Conservation (phyloP, 257 asterid species). For the Avicennia marina region DNA sequence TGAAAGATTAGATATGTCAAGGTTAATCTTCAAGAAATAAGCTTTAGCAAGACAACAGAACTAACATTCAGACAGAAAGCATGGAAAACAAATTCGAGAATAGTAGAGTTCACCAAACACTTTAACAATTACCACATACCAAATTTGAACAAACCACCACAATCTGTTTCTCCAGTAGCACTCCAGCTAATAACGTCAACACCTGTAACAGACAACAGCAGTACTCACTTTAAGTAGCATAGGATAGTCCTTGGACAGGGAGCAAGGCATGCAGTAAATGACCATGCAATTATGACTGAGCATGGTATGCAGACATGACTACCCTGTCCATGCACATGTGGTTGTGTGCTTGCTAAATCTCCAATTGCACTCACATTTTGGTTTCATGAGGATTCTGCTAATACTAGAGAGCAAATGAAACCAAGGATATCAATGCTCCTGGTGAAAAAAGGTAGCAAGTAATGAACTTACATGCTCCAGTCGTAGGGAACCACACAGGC, state of each 20-base stretch:
- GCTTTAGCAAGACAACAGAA: background rate
- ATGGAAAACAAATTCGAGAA: slow-evolving; percentile 10
- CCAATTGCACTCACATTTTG: background rate
- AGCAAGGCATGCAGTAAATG: slow-evolving; percentile 6
- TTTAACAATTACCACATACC: slow-evolving; percentile 41
- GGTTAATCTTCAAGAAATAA: background rate
- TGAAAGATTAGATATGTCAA: background rate
- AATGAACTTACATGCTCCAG: slow-evolving; percentile 77
- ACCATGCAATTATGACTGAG: background rate
- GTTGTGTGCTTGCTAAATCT: background rate
- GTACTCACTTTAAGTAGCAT: slow-evolving; percentile 12
- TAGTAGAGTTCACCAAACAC: background rate
- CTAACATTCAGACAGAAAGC: slow-evolving; percentile 7
- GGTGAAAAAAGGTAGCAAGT: slow-evolving; percentile 3
- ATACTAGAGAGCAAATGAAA: background rate
- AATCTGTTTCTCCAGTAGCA: slow-evolving; percentile 92
- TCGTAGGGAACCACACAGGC: slow-evolving; percentile 91
- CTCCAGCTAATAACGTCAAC: slow-evolving; percentile 74
- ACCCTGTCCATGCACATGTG: background rate
- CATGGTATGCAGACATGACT: background rate
- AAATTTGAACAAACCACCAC: slow-evolving; percentile 77
- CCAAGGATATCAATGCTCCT: slow-evolving; percentile 7
- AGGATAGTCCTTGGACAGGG: background rate
- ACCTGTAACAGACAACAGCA: slow-evolving; percentile 51
- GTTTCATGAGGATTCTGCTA: background rate